Evolutionary conservation across 441 rosid species (phyloP), one percentile per base, ranked within the genome.

Genomic region (Euphorbia celastroides): DNA sequence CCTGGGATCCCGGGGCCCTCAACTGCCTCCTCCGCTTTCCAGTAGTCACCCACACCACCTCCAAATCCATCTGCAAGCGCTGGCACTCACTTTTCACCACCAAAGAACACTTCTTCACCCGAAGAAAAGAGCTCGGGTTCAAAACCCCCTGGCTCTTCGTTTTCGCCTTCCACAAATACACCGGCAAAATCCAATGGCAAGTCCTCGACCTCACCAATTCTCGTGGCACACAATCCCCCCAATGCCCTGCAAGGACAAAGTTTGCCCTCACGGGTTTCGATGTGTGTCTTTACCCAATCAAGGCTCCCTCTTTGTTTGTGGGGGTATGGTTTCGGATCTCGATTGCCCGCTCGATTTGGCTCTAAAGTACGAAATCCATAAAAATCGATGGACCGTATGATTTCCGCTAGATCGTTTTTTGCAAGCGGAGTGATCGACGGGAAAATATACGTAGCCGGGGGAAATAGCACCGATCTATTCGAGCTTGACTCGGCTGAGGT

Each of bases 351-450:
- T 92, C 46, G 96, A 88, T 72, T 51, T 82, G 79, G 92, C 86
- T 62, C 72, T 88, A 77, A 92, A 86, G 78, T 92, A 85, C 42
- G 96, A 92, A 72, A 81, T 92, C 80, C 86, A 80, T 14, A 90
- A 73, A 68, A 89, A 92, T 72, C 88, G 86, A 6, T 92, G 98
- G 98, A 86, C 88, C 2, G 96, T 90, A 92, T 92, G 98, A 78
- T 78, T 34, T 77, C 85, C 2, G 84, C 96, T 1, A 79, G 98
- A 71, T 93, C 97, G 0, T 92, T 88, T 75, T 93, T 88, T 20
- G 98, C 88, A 0, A 80, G 88, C 36, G 97, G 81, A 27, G 86
- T 88, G 69, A 85, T 93, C 20, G 82, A 82, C 57, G 93, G 96
- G 38, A 80, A 67, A 90, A 75, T 93, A 54, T 90, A 87, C 22